phyloP scores from a whole-genome alignment of 2,329 filamentous ascomycete genomes.

The Tothia fuscella region DNA sequence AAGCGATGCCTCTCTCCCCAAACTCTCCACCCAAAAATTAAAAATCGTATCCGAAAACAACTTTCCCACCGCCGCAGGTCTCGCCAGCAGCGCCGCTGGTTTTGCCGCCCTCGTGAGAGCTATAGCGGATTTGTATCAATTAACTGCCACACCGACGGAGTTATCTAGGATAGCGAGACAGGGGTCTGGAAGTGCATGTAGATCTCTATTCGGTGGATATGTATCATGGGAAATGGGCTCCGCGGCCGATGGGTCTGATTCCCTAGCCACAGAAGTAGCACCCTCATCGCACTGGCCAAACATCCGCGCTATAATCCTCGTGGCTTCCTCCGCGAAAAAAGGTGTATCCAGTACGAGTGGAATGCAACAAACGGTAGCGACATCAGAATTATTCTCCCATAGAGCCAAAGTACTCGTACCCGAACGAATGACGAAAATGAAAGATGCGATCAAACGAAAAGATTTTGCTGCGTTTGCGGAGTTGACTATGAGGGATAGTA shows the following conservation, averaged over 20 bases:
- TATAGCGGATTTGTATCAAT: slow-evolving; percentile 82
- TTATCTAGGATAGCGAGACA: slow-evolving; percentile 84
- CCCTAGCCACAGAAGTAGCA: slow-evolving; percentile 76
- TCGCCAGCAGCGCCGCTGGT: slow-evolving; percentile 55
- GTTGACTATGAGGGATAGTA: slow-evolving; percentile 92
- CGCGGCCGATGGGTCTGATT: slow-evolving; percentile 70
- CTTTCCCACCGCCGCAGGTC: slow-evolving; percentile 92
- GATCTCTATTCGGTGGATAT: slow-evolving; percentile 87
- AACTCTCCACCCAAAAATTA: slow-evolving; percentile 64
- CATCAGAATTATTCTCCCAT: slow-evolving; percentile 73
- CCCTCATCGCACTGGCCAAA: slow-evolving; percentile 85
- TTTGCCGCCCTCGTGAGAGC: slow-evolving; percentile 62
- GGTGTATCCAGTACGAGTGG: slow-evolving; percentile 83
- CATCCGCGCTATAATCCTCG: slow-evolving; percentile 86
- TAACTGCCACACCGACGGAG: slow-evolving; percentile 68
- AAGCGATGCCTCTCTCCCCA: slow-evolving; percentile 61
- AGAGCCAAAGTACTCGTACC: slow-evolving; percentile 70
- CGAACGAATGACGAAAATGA: slow-evolving; percentile 71
- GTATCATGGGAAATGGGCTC: slow-evolving; percentile 84
- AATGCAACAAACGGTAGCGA: slow-evolving; percentile 94
- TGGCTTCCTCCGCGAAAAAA: slow-evolving; percentile 90
- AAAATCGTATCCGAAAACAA: slow-evolving; percentile 94
- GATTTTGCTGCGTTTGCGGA: slow-evolving; percentile 83
- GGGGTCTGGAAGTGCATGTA: slow-evolving; percentile 88
- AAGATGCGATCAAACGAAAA: slow-evolving; percentile 60